Base-by-base conservation (phyloP, 1,284 basidiomycete genomes). In the Sporisorium iseilematis-ciliati region DNA sequence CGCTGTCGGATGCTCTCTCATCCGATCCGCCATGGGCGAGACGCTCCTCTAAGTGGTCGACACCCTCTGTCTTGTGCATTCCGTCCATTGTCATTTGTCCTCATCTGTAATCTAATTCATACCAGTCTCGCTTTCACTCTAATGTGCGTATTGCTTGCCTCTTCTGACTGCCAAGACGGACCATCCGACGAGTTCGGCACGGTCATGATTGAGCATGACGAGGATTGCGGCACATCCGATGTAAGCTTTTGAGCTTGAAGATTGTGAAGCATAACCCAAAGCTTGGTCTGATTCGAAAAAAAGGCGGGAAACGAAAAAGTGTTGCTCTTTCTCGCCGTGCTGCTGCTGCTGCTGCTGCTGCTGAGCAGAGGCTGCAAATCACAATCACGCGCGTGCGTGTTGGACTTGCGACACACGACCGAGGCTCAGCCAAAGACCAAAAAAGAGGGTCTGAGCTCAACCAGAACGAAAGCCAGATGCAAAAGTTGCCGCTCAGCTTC, bases 1-100 rank as follows among this genome's bases (percentile, higher is more conserved):
- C 46, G 91, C 93, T 25, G 91, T 98, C 23, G 97, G 96, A 2
- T 95, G 95, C 85, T 97, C 94, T 33, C 88, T 99, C 42, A 91
- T 95, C 20, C 89, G 97, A 42, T 89, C 94, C 31, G 95, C 96
- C 6, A 88, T 99, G 67, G 96, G 96, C 14, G 77, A 79, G 65
- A 79, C 77, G 16, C 71, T 79, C 6, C 70, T 78, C 25, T 78
- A 35, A 53, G n/a, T 12, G 33, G 21, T 40, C 3, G 2, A 11
- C 8, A n/a, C 31, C 6, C 7, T 58, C 45, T 41, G 20, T 29
- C 42, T 38, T 20, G n/a, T 33, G 21, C n/a, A 50, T 26, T 12
- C 23, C 40, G 42, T 62, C 25, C 51, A 67, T 58, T 43, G 7
- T 46, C 45, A 8, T 35, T 35, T 41, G 40, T 56, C 29, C n/a